A percentile compares a stretch with the other conserved stretches of the same genome.
Evolutionary conservation across 768 basidiomycete genomes (phyloP).

Genomic region (Lanmaoa rubissima): DNA sequence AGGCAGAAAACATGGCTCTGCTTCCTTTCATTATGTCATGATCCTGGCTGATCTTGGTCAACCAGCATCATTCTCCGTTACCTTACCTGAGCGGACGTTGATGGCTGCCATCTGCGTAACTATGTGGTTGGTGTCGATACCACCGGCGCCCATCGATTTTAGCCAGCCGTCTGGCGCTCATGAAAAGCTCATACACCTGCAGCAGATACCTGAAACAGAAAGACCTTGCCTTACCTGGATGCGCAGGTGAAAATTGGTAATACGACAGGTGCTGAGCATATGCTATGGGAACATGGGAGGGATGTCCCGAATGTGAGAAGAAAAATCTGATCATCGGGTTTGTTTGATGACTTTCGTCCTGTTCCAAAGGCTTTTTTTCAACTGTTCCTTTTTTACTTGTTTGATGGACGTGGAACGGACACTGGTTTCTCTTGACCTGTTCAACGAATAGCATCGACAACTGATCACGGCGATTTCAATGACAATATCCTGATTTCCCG

Average conservation of each 20-base stretch:
- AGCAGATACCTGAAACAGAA: not conserved
- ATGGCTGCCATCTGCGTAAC: slow-evolving; percentile 7
- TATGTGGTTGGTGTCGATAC: not conserved
- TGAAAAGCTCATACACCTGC: not conserved
- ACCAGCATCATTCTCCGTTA: not conserved
- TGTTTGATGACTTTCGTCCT: not conserved
- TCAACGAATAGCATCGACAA: slow-evolving; percentile 1
- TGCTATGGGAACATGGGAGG: slow-evolving; percentile 10
- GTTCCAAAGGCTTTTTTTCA: not conserved
- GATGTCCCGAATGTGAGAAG: not conserved
- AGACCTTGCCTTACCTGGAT: not conserved
- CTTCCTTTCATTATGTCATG: slow-evolving; percentile 2
- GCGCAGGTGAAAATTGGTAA: slow-evolving; percentile 3
- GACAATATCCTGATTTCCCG: not conserved
- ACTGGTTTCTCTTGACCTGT: not conserved
- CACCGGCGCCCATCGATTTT: slow-evolving; percentile 7
- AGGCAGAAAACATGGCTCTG: no score
- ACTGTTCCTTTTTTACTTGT: not conserved
- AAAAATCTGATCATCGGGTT: not conserved
- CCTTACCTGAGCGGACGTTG: not conserved
- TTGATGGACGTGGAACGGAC: not conserved
- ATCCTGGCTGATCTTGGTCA: slow-evolving; percentile 11
- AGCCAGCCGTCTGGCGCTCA: not conserved
- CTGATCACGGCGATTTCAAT: not conserved
- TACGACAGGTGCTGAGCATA: not conserved